A percentile compares a stretch with the other conserved stretches of the same genome.
These are phyloP conservation scores for Theobroma grandiflorum DNA, from an alignment of 441 rosid genomes.

Conservation along the genomic window DNA sequence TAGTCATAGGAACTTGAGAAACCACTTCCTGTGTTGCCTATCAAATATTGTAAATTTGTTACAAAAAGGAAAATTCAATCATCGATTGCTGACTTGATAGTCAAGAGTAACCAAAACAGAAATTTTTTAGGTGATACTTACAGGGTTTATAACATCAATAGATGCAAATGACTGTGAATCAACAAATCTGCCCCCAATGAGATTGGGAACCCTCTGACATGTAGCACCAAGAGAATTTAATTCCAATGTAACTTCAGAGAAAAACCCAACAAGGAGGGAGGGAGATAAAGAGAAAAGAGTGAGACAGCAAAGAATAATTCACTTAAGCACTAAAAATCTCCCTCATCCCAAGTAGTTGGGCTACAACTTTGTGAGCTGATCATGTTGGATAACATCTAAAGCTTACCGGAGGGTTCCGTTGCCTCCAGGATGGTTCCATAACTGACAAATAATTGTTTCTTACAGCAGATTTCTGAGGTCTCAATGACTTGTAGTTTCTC, in stretches of 20 bases:
- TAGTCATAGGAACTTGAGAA: constrained; percentile 56
- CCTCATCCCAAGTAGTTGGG: constrained; percentile 29
- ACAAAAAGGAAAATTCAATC: constrained; percentile 18
- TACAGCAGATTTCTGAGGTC: constrained; percentile 48
- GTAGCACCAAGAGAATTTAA: constrained; percentile 28
- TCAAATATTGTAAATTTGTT: constrained; percentile 21
- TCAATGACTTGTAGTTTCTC: constrained; percentile 58
- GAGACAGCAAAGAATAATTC: constrained; percentile 14
- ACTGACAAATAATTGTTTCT: constrained; percentile 49
- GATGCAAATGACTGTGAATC: constrained; percentile 51
- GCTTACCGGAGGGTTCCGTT: constrained; percentile 59
- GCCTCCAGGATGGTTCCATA: constrained; percentile 61
- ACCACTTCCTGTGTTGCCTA: constrained; percentile 61
- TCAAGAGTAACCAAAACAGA: constrained; percentile 11
- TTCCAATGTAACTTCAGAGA: constrained; percentile 28
- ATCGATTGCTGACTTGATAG: constrained; percentile 1
- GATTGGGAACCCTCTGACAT: constrained; percentile 60
- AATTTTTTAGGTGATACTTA: constrained; percentile 30
- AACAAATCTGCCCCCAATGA: constrained; percentile 55
- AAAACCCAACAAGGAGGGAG: constrained; percentile 17
- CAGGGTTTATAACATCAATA: constrained; percentile 60
- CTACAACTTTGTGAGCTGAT: constrained; percentile 26
- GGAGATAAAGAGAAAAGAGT: neutral
- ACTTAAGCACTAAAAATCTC: constrained; percentile 16
- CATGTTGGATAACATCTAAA: constrained; percentile 32